Conservation (phyloP, 2,329 filamentous ascomycete genomes). For the Ophiocordyceps camponoti-leonardi region DNA sequence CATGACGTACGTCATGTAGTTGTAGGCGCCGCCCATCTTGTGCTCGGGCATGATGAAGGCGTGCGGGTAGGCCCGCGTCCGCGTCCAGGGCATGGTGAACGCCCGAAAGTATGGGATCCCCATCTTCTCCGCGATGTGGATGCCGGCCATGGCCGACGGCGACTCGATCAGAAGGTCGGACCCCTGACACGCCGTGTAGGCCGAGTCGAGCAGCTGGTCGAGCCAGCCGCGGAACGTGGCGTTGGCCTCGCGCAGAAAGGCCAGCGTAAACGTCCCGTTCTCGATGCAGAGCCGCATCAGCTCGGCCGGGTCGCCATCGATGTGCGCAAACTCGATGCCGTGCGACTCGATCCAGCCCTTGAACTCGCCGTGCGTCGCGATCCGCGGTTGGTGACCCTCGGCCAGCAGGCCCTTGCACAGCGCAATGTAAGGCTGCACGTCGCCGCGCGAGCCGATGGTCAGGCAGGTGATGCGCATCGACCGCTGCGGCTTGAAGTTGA, state of each 20-base stretch:
- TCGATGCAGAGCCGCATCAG: constrained; percentile 94
- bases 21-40: constrained; percentile 91
- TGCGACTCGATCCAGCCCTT: constrained; percentile 78
- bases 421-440: constrained; percentile 95
- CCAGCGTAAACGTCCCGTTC: constrained; percentile 89
- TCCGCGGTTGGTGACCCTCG: constrained; percentile 72
- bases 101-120: constrained; percentile 90
- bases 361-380: constrained; percentile 87
- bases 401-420: constrained; percentile 78
- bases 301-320: constrained; percentile 83
- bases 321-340: constrained; percentile 78
- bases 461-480: constrained; percentile 77
- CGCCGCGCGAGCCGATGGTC: constrained; percentile 87
- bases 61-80: constrained; percentile 88
- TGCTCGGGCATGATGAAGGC: constrained; percentile 85
- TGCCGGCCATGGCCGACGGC: constrained; percentile 91
- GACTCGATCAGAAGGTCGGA: constrained; percentile 88
- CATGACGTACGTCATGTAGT: constrained; percentile 87
- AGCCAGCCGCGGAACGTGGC: constrained; percentile 88
- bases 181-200: constrained; percentile 70
- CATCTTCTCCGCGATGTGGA: constrained; percentile 90
- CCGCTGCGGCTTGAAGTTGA: constrained; percentile 76
- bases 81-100: constrained; percentile 98
- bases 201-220: constrained; percentile 66
- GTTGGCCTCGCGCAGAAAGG: constrained; percentile 77